phyloP scores from a whole-genome alignment of 1,284 basidiomycete genomes.

The Kwoniella shivajii region DNA sequence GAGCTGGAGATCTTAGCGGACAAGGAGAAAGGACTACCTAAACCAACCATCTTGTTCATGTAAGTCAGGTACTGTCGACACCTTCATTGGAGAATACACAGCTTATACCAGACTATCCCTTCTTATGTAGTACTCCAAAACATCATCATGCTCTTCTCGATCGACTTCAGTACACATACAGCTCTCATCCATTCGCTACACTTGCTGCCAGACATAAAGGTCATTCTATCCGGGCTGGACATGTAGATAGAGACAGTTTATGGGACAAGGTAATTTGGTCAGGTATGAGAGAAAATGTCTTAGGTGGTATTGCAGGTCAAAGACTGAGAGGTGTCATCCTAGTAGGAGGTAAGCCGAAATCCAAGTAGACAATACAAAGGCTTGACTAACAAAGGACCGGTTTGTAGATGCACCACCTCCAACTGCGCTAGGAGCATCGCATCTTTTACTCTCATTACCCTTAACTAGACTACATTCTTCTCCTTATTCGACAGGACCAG shows the following conservation, averaged over 20 bases:
- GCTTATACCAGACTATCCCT: too few species aligned
- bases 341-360: conserved; percentile 35
- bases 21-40: conserved; percentile 20
- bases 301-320: conserved; percentile 36
- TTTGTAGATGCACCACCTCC: conserved; percentile 31
- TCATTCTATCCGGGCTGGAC: conserved; percentile 34
- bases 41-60: conserved; percentile 48
- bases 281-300: conserved; percentile 22
- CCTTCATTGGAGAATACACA: too few species aligned
- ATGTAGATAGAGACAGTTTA: conserved; percentile 33
- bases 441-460: conserved; percentile 46
- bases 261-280: conserved; percentile 41
- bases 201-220: conserved; percentile 43
- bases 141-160: conserved; percentile 38
- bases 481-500: conserved; percentile 36
- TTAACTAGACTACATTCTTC: conserved; percentile 37
- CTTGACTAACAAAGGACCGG: neutral
- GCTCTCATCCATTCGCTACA: conserved; percentile 26
- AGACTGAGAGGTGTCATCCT: conserved; percentile 38
- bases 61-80: too few species aligned
- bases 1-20: conserved; percentile 30
- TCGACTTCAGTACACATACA: conserved; percentile 27
- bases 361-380: neutral
- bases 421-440: conserved; percentile 30
- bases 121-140: conserved; percentile 22